Evolutionary conservation across 1,284 basidiomycete genomes (phyloP).

Genomic region (Salmacisia buchloeana): DNA sequence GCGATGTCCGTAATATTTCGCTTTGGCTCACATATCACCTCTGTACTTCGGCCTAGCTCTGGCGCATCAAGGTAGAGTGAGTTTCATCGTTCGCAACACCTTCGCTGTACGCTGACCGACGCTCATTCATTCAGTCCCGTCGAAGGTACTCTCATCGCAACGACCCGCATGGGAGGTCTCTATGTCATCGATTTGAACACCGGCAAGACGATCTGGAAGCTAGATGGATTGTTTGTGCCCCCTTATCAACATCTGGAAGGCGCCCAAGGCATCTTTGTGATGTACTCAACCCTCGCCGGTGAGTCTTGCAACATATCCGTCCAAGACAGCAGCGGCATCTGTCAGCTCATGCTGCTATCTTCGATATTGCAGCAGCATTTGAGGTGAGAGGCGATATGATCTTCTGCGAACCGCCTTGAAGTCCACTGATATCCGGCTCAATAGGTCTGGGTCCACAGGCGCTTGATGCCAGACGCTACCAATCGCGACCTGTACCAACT

Average conservation of each 20-base stretch:
- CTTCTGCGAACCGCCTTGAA: neutral
- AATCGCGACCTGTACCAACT: neutral
- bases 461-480: neutral
- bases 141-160: neutral
- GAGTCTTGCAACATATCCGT: too few species aligned
- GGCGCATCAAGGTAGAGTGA: slow-evolving; percentile 6
- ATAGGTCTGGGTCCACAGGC: slow-evolving; percentile 2
- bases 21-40: neutral
- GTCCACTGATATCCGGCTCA: neutral
- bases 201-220: neutral
- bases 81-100: neutral
- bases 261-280: neutral
- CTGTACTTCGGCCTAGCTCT: neutral
- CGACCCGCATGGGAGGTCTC: neutral
- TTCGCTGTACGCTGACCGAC: neutral
- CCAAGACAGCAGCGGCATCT: neutral
- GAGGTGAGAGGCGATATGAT: neutral
- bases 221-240: neutral
- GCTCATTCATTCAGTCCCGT: neutral
- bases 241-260: slow-evolving; percentile 1
- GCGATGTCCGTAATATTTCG: neutral
- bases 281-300: too few species aligned
- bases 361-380: neutral
- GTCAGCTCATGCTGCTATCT: neutral
- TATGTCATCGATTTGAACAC: neutral